Conservation (phyloP, 192 early-diverging fungal species). For the Rhizophagus sp. region DNA sequence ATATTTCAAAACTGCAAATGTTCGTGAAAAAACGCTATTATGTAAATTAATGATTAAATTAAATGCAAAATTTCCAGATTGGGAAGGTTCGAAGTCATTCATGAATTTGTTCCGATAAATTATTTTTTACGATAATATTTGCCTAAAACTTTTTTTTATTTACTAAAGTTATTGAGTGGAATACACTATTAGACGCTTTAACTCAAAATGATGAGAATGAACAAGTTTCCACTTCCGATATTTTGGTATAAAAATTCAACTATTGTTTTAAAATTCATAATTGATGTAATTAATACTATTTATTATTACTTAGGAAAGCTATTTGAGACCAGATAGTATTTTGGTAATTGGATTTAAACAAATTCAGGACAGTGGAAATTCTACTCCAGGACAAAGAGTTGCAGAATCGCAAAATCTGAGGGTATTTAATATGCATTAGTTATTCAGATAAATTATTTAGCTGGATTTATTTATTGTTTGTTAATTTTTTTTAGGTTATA, state of each 20-base stretch:
- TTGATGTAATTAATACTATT: background rate
- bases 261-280: background rate
- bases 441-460: background rate
- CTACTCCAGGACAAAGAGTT: constrained; percentile 23
- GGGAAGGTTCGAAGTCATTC: constrained; percentile 37
- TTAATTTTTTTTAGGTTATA: constrained; percentile 11
- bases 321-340: constrained; percentile 30
- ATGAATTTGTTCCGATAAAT: background rate
- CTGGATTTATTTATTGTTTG: background rate
- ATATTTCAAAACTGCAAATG: constrained; percentile 46
- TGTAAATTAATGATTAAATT: constrained; percentile 56
- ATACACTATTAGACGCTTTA: constrained; percentile 16
- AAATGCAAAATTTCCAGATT: constrained; percentile 54
- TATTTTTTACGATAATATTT: background rate
- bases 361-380: background rate
- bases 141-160: background rate
- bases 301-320: constrained; percentile 22
- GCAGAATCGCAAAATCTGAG: constrained; percentile 45
- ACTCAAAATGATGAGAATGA: constrained; percentile 17
- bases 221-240: constrained; percentile 19
- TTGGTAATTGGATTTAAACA: constrained; percentile 26
- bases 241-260: constrained; percentile 18
- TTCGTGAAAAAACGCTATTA: constrained; percentile 38
- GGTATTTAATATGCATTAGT: constrained; percentile 11
- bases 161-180: constrained; percentile 28